Conservation (phyloP, 148 eudicot species). For the Linanthus parryae region DNA sequence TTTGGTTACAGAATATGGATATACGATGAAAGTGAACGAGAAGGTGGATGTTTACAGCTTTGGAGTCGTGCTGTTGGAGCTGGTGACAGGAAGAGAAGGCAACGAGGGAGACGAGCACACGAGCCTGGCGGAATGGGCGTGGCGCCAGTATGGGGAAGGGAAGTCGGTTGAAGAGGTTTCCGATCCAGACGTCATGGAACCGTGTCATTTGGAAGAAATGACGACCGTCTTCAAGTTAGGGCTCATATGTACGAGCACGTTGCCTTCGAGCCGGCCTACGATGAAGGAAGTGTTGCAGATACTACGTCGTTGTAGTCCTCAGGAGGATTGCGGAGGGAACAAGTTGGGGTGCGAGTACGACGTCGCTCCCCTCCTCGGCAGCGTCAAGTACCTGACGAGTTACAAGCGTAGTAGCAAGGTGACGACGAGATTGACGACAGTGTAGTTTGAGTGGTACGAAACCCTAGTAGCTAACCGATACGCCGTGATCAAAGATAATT, state of each 20-base stretch:
- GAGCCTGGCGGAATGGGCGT: constrained; percentile 80
- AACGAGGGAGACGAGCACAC: constrained; percentile 44
- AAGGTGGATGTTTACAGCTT: constrained; percentile 79
- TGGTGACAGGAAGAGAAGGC: constrained; percentile 72
- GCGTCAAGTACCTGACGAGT: constrained; percentile 29
- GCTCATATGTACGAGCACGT: constrained; percentile 51
- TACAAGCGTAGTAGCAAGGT: constrained; percentile 36
- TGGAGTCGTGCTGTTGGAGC: constrained; percentile 76
- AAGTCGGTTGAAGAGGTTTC: constrained; percentile 29
- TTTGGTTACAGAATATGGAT: constrained; percentile 51
- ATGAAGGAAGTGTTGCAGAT: constrained; percentile 69
- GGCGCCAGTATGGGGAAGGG: constrained; percentile 53
- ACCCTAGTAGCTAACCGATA: background rate
- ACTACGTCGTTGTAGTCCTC: constrained; percentile 23
- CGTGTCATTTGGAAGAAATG: constrained; percentile 45
- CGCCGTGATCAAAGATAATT: too few relatives aligned
- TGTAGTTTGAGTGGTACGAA: background rate
- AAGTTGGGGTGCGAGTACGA: constrained; percentile 29
- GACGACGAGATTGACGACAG: constrained; percentile 8
- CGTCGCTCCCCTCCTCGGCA: constrained; percentile 45
- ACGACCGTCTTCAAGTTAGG: constrained; percentile 51
- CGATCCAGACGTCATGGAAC: constrained; percentile 35
- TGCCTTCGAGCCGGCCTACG: constrained; percentile 59
- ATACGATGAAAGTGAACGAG: constrained; percentile 59
- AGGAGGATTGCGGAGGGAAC: constrained; percentile 21